Percentiles rank a stretch among this genome's conserved stretches.
phyloP scores from a whole-genome alignment of 495 filamentous ascomycete species.

The Xanthoparmelia taractica region DNA sequence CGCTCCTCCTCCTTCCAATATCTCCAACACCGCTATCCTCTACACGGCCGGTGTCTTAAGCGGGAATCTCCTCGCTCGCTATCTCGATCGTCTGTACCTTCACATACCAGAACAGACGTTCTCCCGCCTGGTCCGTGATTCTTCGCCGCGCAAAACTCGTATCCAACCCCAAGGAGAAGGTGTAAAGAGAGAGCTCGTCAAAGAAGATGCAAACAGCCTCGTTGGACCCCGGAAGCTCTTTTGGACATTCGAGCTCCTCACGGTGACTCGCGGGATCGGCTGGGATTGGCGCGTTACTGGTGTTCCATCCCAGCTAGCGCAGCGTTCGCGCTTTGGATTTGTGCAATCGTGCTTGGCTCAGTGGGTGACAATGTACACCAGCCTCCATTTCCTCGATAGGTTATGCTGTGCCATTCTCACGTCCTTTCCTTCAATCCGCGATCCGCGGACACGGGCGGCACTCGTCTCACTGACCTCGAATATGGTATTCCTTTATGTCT shows the following conservation, averaged over 20 bases:
- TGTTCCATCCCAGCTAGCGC: neutral
- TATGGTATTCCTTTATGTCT: neutral
- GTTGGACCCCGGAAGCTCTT: neutral
- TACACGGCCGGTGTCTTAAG: neutral
- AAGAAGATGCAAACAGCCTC: neutral
- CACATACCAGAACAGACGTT: neutral
- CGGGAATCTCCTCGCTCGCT: neutral
- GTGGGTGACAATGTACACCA: too few species aligned
- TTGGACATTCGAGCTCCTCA: neutral
- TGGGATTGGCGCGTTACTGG: neutral
- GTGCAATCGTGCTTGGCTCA: too few species aligned
- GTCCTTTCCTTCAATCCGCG: neutral
- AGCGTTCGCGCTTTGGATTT: neutral
- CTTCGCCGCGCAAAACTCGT: too few species aligned
- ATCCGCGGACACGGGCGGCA: neutral
- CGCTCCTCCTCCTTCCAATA: neutral
- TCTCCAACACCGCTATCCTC: neutral
- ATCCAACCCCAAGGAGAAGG: too few species aligned
- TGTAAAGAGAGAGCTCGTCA: too few species aligned
- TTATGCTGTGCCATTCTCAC: too few species aligned
- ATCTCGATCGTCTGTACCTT: neutral
- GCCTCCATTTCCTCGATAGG: too few species aligned
- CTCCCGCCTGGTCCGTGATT: too few species aligned
- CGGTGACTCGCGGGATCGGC: neutral
- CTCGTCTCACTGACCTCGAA: neutral